Conservation (phyloP, 140 eudicot genomes). For the Erigeron philadelphicus region DNA sequence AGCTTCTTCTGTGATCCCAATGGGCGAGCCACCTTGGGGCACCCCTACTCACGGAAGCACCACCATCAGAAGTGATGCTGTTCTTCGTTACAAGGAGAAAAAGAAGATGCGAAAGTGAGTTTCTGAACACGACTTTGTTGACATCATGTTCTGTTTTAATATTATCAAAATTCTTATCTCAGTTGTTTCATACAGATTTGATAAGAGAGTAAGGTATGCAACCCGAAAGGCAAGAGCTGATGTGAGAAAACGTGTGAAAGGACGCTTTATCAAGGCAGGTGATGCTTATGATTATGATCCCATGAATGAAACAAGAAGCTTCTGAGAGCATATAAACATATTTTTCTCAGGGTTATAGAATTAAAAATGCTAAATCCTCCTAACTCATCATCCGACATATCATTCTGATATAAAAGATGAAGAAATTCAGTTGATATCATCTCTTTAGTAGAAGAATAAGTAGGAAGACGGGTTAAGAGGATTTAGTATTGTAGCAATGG, state of each 20-base stretch:
- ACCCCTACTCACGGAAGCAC: conserved; percentile 56
- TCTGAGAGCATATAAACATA: conserved; percentile 24
- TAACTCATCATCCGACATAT: conserved; percentile 1
- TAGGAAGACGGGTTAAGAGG: conserved; percentile 11
- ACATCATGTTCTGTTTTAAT: neutral
- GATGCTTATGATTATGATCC: conserved; percentile 87
- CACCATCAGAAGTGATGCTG: conserved; percentile 66
- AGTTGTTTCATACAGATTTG: conserved; percentile 42
- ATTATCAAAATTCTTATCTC: conserved; percentile 1
- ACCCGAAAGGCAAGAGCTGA: conserved; percentile 94
- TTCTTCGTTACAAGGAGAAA: conserved; percentile 89
- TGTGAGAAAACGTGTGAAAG: conserved; percentile 84
- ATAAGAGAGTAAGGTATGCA: conserved; percentile 78
- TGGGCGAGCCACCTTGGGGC: conserved; percentile 83
- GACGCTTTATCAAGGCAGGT: conserved; percentile 89
- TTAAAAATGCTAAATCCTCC: neutral
- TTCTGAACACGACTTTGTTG: neutral
- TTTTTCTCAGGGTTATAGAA: neutral
- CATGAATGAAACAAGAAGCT: conserved; percentile 60
- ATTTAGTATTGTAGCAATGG: neutral
- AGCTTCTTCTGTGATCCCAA: conserved; percentile 62
- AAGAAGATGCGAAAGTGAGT: conserved; percentile 88
- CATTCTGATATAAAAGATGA: neutral
- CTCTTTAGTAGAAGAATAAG: conserved; percentile 12
- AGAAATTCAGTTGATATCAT: neutral